These are phyloP conservation scores for Penicillium palitans DNA, from an alignment of 2,329 filamentous ascomycete genomes.

Conservation along the genomic window DNA sequence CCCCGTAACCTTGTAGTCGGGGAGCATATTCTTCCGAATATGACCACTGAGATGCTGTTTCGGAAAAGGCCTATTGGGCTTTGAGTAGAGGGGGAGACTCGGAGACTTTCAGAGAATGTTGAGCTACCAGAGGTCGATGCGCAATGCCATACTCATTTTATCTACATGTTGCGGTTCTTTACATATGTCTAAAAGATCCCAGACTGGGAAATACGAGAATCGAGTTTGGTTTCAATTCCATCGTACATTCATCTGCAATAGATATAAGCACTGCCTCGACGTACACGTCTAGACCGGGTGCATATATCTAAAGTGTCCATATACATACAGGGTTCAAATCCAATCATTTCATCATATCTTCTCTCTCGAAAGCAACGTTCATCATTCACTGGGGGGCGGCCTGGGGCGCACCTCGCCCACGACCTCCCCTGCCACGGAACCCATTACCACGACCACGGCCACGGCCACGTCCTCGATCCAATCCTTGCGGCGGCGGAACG, in stretches of 20 bases:
- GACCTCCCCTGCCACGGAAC: constrained; percentile 33
- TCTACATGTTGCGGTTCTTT: neutral
- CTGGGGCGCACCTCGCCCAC: constrained; percentile 27
- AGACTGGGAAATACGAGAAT: neutral
- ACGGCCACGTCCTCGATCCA: constrained; percentile 42
- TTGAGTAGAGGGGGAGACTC: neutral
- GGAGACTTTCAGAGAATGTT: neutral
- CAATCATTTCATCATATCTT: neutral
- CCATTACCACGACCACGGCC: constrained; percentile 40
- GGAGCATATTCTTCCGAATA: constrained; percentile 33
- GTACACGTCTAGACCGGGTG: neutral
- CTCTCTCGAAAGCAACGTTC: neutral
- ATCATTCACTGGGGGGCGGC: constrained; percentile 11
- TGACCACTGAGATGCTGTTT: constrained; percentile 23
- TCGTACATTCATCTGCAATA: constrained; percentile 7
- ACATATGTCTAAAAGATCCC: neutral
- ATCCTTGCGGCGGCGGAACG: constrained; percentile 50
- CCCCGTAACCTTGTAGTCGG: constrained; percentile 29
- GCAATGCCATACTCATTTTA: neutral
- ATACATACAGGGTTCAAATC: constrained; percentile 12
- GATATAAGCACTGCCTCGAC: neutral
- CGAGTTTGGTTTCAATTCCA: constrained; percentile 8
- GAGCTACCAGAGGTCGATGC: neutral
- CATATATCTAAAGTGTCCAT: neutral
- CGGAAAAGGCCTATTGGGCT: constrained; percentile 19